Conservation (phyloP, 139 green algal genomes). For the Coccomyxa sp. region DNA sequence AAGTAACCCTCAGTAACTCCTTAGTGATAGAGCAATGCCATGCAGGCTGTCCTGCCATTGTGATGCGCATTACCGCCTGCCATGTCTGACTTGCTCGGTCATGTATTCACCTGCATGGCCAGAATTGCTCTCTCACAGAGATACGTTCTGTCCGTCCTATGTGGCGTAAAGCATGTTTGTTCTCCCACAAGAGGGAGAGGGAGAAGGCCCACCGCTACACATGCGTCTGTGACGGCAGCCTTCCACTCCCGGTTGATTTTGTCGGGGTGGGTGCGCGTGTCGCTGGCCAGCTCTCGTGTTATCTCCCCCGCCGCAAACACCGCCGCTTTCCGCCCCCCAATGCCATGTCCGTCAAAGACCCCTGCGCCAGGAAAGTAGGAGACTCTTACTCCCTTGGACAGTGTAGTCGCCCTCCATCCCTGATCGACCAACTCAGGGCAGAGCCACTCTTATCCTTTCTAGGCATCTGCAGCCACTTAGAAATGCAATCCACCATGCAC, state of each 20-base stretch:
- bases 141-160: no score
- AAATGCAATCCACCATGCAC: no score
- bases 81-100: neutral
- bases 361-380: constrained; percentile 5
- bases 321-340: constrained; percentile 28
- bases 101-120: no score
- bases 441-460: neutral
- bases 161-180: no score
- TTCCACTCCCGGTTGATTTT: neutral
- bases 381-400: neutral
- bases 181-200: neutral
- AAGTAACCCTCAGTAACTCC: neutral
- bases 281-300: constrained; percentile 12
- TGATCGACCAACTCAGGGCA: neutral
- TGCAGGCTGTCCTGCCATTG: constrained; percentile 1
- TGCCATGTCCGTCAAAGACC: constrained; percentile 51
- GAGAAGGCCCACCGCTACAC: neutral
- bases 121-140: no score
- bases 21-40: neutral
- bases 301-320: constrained; percentile 18
- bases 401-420: neutral
- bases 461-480: neutral
- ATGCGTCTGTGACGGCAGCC: neutral
- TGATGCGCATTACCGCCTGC: constrained; percentile 8
- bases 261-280: neutral